A percentile compares a stretch with the other conserved stretches of the same genome.
These are phyloP conservation scores for Hortiboletus flavorubellus DNA, from an alignment of 768 basidiomycete genomes.

Conservation along the genomic window DNA sequence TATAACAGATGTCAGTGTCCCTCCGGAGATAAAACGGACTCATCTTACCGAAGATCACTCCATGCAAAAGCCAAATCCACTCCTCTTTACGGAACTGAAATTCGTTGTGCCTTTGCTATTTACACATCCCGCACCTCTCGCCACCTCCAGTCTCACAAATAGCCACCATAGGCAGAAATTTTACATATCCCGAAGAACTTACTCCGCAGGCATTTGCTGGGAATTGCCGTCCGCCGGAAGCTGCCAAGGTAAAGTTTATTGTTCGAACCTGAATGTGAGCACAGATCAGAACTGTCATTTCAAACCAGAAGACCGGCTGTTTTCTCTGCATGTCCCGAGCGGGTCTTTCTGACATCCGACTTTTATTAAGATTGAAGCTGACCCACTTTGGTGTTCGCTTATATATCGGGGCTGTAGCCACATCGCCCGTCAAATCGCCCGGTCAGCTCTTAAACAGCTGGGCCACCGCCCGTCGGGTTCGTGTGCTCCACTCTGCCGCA, in stretches of 20 bases:
- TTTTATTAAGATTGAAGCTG: constrained; percentile 26
- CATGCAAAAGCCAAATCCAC: constrained; percentile 33
- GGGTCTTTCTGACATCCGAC: constrained; percentile 27
- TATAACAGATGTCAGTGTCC: constrained; percentile 14
- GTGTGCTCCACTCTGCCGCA: constrained; percentile 21
- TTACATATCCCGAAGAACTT: constrained; percentile 15
- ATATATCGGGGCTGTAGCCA: constrained; percentile 29
- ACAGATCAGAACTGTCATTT: constrained; percentile 26
- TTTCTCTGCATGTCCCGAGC: constrained; percentile 26
- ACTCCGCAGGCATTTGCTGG: constrained; percentile 26
- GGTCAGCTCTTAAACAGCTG: constrained; percentile 21
- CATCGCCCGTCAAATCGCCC: constrained; percentile 23
- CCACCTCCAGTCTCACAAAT: constrained; percentile 2
- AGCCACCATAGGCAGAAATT: neutral
- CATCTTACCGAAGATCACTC: constrained; percentile 30
- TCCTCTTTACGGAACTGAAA: constrained; percentile 31
- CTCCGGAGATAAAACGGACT: constrained; percentile 33
- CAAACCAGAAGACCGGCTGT: constrained; percentile 20
- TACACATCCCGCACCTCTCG: constrained; percentile 10
- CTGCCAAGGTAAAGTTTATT: constrained; percentile 31
- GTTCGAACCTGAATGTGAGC: constrained; percentile 24
- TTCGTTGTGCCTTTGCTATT: constrained; percentile 22
- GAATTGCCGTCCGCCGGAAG: constrained; percentile 27
- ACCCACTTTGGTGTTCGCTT: constrained; percentile 30
- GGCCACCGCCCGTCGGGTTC: constrained; percentile 22